These are phyloP conservation scores for Paramarasmius palmivorus DNA, from an alignment of 1,284 basidiomycete species.

Conservation along the genomic window DNA sequence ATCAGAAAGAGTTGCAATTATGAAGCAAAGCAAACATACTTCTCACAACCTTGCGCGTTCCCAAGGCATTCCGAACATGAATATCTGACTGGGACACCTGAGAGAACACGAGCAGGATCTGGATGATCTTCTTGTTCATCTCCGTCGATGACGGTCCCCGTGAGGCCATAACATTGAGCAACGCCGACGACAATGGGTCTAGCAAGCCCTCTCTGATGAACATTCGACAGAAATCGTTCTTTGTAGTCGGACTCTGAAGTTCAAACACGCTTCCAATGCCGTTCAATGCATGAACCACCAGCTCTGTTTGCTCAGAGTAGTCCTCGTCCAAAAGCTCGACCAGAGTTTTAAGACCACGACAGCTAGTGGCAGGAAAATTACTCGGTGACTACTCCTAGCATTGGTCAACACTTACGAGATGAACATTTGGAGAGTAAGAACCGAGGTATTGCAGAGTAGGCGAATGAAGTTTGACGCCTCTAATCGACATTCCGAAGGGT, in stretches of 20 bases:
- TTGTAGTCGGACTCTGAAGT: constrained; percentile 90
- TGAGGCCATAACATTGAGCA: constrained; percentile 85
- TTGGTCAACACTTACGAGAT: constrained; percentile 70
- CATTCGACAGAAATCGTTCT: constrained; percentile 98
- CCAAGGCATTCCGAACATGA: constrained; percentile 89
- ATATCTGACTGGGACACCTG: constrained; percentile 94
- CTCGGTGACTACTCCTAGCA: background rate
- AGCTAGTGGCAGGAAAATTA: constrained; percentile 46
- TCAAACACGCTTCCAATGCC: constrained; percentile 96
- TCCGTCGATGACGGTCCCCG: constrained; percentile 67
- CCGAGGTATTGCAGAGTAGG: constrained; percentile 88
- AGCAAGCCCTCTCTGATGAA: constrained; percentile 94
- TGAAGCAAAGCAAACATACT: constrained; percentile 52
- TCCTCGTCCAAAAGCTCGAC: constrained; percentile 97
- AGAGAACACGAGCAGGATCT: constrained; percentile 90
- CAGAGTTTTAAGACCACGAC: constrained; percentile 90
- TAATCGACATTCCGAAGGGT: constrained; percentile 89
- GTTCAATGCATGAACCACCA: constrained; percentile 93
- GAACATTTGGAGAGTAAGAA: constrained; percentile 96
- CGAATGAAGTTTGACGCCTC: constrained; percentile 96
- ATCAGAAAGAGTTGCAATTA: constrained; percentile 8
- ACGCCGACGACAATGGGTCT: constrained; percentile 88
- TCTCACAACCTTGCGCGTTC: constrained; percentile 85
- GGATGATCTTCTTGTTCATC: constrained; percentile 87
- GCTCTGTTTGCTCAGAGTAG: constrained; percentile 84